These are phyloP conservation scores for Chaetomiaceae sp. DNA, from an alignment of 2,329 filamentous ascomycete genomes.

Conservation along the genomic window DNA sequence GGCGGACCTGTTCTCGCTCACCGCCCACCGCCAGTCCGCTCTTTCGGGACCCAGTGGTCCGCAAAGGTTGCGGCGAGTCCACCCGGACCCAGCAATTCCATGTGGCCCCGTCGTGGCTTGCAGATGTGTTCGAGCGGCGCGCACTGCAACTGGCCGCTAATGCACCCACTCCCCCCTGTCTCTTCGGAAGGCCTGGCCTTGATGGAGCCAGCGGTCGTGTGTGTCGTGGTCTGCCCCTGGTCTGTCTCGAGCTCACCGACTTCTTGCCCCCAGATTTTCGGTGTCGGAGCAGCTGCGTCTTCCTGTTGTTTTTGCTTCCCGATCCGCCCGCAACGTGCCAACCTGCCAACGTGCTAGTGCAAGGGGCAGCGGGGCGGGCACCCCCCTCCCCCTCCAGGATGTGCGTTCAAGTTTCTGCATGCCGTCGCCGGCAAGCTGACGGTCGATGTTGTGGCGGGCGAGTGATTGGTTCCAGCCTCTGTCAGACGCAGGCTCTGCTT, in stretches of 20 bases:
- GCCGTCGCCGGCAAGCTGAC: conserved; percentile 6
- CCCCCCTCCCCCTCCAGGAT: not conserved
- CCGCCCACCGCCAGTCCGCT: conserved; percentile 26
- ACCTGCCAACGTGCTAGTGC: conserved; percentile 13
- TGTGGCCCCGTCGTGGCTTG: conserved; percentile 24
- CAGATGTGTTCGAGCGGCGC: conserved; percentile 19
- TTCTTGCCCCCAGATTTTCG: conserved; percentile 26
- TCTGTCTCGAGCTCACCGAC: conserved; percentile 34
- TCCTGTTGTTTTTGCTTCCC: conserved; percentile 1
- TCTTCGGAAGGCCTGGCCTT: conserved; percentile 19
- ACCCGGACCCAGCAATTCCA: conserved; percentile 16
- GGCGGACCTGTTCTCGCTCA: conserved; percentile 14
- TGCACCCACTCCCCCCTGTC: conserved; percentile 23
- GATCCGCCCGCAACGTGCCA: conserved; percentile 5
- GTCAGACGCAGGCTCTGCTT: conserved; percentile 13
- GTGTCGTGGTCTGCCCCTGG: conserved; percentile 22
- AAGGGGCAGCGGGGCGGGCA: conserved; percentile 14
- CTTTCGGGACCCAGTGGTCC: conserved; percentile 21
- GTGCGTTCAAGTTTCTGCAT: conserved; percentile 2
- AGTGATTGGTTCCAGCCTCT: conserved; percentile 9
- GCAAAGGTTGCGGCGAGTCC: conserved; percentile 5
- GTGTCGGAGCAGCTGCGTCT: conserved; percentile 19
- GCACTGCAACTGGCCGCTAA: conserved; percentile 25
- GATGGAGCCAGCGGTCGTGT: conserved; percentile 13
- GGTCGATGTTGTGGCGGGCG: not conserved